Evolutionary conservation across 768 basidiomycete genomes (phyloP).

Genomic region (Pisolithus albus): DNA sequence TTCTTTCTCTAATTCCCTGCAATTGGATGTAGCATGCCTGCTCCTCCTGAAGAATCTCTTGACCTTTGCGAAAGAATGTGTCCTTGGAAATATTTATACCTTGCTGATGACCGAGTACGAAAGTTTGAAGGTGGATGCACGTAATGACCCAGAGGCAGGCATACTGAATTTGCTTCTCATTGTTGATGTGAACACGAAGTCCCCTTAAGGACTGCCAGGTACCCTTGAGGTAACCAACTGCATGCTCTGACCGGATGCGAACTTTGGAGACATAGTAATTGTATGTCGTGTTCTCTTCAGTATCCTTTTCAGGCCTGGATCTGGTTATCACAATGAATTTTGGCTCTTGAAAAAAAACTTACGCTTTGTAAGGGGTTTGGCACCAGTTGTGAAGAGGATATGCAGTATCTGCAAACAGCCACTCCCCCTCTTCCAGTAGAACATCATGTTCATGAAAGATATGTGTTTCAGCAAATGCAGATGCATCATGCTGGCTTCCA

Average conservation of each 20-base stretch:
- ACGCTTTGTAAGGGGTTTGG: slow-evolving; percentile 27
- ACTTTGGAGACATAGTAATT: slow-evolving; percentile 31
- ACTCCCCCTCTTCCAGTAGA: slow-evolving; percentile 15
- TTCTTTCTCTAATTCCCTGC: too few relatives aligned
- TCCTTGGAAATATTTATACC: too few relatives aligned
- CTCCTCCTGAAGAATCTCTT: too few relatives aligned
- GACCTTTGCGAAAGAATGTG: too few relatives aligned
- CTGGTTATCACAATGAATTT: neutral
- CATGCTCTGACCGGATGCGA: slow-evolving; percentile 31
- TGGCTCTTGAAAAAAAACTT: too few relatives aligned
- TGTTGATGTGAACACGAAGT: slow-evolving; percentile 6
- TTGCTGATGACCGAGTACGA: too few relatives aligned
- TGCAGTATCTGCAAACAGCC: slow-evolving; percentile 34
- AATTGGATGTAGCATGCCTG: too few relatives aligned
- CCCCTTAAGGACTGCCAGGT: slow-evolving; percentile 11
- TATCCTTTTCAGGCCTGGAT: slow-evolving; percentile 5
- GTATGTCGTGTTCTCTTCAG: slow-evolving; percentile 6
- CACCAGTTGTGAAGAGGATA: slow-evolving; percentile 30
- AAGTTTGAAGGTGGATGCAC: slow-evolving; percentile 6
- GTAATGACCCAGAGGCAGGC: slow-evolving; percentile 10
- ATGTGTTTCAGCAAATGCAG: slow-evolving; percentile 25
- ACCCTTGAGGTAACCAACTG: slow-evolving; percentile 36
- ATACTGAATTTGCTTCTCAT: slow-evolving; percentile 4
- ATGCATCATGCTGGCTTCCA: slow-evolving; percentile 30
- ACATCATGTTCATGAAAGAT: slow-evolving; percentile 6